Conservation (phyloP, 192 early-diverging fungal genomes). For the Entomortierella chlamydospora region DNA sequence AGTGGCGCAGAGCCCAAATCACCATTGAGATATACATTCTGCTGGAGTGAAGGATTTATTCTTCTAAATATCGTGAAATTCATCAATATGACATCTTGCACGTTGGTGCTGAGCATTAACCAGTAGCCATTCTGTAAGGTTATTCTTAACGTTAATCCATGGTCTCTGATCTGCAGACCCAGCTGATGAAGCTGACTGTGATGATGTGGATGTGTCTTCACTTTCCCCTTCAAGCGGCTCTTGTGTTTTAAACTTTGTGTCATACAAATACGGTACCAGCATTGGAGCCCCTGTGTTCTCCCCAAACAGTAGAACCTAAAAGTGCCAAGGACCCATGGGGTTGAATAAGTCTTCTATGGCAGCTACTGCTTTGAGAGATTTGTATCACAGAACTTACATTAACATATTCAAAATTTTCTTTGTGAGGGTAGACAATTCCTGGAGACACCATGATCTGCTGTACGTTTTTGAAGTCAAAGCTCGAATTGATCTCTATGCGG, state of each 20-base stretch:
- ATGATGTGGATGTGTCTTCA: not conserved
- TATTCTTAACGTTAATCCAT: constrained; percentile 62
- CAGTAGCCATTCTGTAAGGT: constrained; percentile 67
- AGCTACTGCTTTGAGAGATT: not conserved
- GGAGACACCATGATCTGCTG: constrained; percentile 69
- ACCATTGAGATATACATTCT: too few relatives aligned
- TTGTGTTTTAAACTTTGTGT: constrained; percentile 55
- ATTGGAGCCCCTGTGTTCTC: constrained; percentile 56
- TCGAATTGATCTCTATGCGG: constrained; percentile 58
- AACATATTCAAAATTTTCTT: constrained; percentile 62
- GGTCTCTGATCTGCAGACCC: constrained; percentile 39
- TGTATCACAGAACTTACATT: constrained; percentile 59
- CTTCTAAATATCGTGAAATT: constrained; percentile 65
- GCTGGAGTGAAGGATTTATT: too few relatives aligned
- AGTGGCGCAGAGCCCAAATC: too few relatives aligned
- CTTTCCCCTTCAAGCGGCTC: constrained; percentile 50
- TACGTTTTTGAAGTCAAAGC: constrained; percentile 56
- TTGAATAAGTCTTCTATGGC: not conserved
- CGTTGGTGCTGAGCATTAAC: constrained; percentile 63
- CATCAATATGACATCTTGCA: constrained; percentile 61
- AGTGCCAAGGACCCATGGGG: not conserved
- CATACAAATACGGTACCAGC: constrained; percentile 65
- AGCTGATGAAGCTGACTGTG: not conserved
- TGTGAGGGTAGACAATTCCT: constrained; percentile 60
- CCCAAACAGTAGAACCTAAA: constrained; percentile 58